Conservation (phyloP, 805 yeast species). For the Sugiyamaella chiloensis region DNA sequence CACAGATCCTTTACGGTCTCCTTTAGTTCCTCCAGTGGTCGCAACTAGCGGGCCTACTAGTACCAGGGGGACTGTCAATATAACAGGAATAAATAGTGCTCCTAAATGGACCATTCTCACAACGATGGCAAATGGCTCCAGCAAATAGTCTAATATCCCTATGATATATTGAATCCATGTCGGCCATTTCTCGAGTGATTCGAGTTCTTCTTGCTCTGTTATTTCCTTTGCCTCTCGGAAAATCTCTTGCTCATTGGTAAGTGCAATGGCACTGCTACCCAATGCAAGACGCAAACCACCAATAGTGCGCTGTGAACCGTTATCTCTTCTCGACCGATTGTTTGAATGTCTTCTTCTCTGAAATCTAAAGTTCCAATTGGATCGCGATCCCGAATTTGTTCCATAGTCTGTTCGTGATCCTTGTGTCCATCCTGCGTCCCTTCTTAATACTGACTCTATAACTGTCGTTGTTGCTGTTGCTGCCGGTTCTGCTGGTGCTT, state of each 20-base stretch:
- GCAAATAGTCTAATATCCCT: constrained; percentile 34
- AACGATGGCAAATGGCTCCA: constrained; percentile 68
- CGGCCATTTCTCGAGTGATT: constrained; percentile 3
- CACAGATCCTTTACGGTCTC: constrained; percentile 56
- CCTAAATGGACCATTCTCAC: constrained; percentile 68
- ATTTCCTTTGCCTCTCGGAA: constrained; percentile 2
- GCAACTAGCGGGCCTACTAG: constrained; percentile 43
- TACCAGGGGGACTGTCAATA: constrained; percentile 59
- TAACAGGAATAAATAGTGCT: constrained; percentile 64
- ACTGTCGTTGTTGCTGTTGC: too few relatives aligned
- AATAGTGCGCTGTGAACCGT: too few relatives aligned
- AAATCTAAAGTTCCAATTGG: too few relatives aligned
- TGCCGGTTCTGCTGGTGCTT: too few relatives aligned
- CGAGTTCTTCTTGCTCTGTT: not conserved
- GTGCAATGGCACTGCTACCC: too few relatives aligned
- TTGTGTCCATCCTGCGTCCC: too few relatives aligned
- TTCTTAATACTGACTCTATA: too few relatives aligned
- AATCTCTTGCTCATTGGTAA: constrained; percentile 1
- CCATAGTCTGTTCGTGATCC: too few relatives aligned
- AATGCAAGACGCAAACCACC: too few relatives aligned
- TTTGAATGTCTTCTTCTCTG: too few relatives aligned
- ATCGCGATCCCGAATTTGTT: too few relatives aligned
- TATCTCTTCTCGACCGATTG: too few relatives aligned
- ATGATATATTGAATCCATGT: constrained; percentile 9
- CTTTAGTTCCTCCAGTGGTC: constrained; percentile 7